These are phyloP conservation scores for Rozella allomycis DNA, from an alignment of 371 early-diverging fungal genomes.

Conservation along the genomic window DNA sequence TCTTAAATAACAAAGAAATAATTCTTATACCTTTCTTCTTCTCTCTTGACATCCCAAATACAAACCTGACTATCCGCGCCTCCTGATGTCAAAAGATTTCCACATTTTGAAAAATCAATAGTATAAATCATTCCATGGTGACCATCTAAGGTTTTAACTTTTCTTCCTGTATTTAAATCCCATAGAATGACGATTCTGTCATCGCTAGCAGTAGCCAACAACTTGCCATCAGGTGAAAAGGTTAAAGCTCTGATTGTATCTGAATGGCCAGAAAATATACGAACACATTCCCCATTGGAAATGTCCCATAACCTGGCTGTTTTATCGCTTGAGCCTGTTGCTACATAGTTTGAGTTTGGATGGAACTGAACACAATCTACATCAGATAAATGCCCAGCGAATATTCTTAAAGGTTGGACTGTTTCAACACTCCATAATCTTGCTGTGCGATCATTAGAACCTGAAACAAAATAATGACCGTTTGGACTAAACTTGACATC, in stretches of 20 bases:
- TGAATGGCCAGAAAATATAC: constrained; percentile 80
- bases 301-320: constrained; percentile 94
- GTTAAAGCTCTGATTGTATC: constrained; percentile 65
- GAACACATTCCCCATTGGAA: constrained; percentile 69
- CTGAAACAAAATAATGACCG: constrained; percentile 92
- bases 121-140: constrained; percentile 41
- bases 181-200: constrained; percentile 77
- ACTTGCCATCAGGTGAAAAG: constrained; percentile 83
- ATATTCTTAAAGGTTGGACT: constrained; percentile 82
- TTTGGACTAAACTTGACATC: constrained; percentile 68
- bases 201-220: constrained; percentile 74
- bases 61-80: constrained; percentile 79
- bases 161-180: constrained; percentile 81
- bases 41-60: constrained; percentile 73
- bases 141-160: constrained; percentile 54
- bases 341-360: constrained; percentile 90
- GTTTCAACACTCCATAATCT: constrained; percentile 92
- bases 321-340: constrained; percentile 84
- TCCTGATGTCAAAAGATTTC: constrained; percentile 65
- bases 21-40: constrained; percentile 7
- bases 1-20: neutral
- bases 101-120: constrained; percentile 66
- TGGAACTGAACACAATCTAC: constrained; percentile 94
- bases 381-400: constrained; percentile 93
- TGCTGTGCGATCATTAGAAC: constrained; percentile 87